Base-by-base conservation (phyloP, 768 basidiomycete species). In the Boletus reticulatus region DNA sequence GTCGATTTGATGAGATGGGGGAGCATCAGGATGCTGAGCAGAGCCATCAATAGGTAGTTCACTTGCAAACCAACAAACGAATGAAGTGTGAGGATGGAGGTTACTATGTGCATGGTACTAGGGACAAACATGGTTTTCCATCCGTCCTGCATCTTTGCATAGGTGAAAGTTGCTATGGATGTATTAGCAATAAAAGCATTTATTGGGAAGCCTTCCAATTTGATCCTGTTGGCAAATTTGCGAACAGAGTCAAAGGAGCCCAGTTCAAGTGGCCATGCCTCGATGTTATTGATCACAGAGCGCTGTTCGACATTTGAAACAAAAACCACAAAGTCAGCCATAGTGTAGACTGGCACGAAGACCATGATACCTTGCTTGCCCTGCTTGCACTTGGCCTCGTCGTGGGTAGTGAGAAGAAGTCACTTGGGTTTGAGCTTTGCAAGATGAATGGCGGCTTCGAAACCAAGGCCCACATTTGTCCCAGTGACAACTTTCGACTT, bases 231-330 rank as follows among this genome's bases (percentile, higher is more conserved):
- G 32, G 57, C 68, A 53, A 76, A 76, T 31, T 51, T 62, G 38
- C 59, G 61, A 41, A 75, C 70, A 32, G 71, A 73, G n/a, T n/a
- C n/a, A n/a, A n/a, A n/a, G n/a, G n/a, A n/a, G n/a, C n/a, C n/a
- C n/a, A n/a, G n/a, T n/a, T 76, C 75, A 34, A 76, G 58, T 17
- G 64, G 50, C 74, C 73, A 76, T 14, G 66, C 62, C 27, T 71
- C 67, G 17, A 67, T 43, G 12, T 47, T 38, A 14, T 50, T 53
- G 29, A 32, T 24, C 29, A 16, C 42, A 48, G 45, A 57, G 13
- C 29, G 62, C 37, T 54, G 55, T 43, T 66, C 60, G 9, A 70
- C 32, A 34, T 62, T 67, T 69, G 43, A 9, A 16, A 16, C 31
- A 10, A 32, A 46, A 43, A 24, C 19, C 1, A 19, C 19, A 32